Evolutionary conservation across 345 rosid genomes (phyloP).

Genomic region (Sonneratia alba): DNA sequence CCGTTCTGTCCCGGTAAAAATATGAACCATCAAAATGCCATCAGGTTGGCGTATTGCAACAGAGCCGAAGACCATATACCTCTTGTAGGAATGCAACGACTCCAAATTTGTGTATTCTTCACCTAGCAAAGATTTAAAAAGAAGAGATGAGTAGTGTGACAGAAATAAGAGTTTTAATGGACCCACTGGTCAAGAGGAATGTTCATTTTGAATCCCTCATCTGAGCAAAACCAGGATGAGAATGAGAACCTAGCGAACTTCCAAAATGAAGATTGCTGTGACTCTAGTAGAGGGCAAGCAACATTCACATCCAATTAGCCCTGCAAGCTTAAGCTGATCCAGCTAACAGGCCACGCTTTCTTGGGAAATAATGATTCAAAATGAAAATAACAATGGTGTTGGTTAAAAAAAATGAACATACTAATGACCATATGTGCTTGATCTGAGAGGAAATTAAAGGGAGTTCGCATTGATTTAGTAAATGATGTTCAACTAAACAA

Average conservation of each 20-base stretch:
- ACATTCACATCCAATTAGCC: not conserved
- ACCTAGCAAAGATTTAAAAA: not conserved
- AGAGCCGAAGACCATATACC: not conserved
- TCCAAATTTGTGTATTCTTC: not conserved
- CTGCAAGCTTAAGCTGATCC: not conserved
- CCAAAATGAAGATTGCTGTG: not conserved
- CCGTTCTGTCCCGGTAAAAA: no score
- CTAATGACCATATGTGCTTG: not conserved
- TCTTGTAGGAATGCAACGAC: not conserved
- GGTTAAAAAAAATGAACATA: no score
- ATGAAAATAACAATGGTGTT: not conserved
- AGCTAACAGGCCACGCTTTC: not conserved
- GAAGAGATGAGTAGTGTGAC: not conserved
- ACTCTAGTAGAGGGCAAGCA: not conserved
- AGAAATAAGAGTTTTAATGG: not conserved
- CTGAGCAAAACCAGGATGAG: not conserved
- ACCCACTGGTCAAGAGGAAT: not conserved
- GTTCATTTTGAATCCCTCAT: not conserved
- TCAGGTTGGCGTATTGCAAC: not conserved
- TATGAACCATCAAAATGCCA: no score
- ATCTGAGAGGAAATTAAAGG: not conserved
- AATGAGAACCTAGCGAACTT: not conserved
- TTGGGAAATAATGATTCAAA: not conserved
- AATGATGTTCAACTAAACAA: slow-evolving; percentile 1
- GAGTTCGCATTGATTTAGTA: not conserved